Evolutionary conservation across 441 rosid species (phyloP).

Genomic region (Theobroma grandiflorum): DNA sequence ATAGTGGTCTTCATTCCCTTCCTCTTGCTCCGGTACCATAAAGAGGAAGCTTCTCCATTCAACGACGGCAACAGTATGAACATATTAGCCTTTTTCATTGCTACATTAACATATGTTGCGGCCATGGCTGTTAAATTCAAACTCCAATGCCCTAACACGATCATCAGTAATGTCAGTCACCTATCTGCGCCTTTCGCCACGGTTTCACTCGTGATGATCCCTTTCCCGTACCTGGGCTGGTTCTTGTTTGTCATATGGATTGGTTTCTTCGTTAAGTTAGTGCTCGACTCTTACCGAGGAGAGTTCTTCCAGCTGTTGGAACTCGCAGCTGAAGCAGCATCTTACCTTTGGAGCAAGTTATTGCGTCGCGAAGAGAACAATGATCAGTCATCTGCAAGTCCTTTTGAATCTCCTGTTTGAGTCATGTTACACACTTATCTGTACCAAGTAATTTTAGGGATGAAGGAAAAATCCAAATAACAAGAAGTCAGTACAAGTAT

Average conservation of each 20-base stretch:
- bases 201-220: background rate
- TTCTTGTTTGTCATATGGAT: background rate
- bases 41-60: background rate
- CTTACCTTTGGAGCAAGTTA: background rate
- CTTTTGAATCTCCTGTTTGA: background rate
- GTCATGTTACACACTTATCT: background rate
- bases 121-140: background rate
- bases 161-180: background rate
- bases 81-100: background rate
- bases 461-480: too few relatives aligned
- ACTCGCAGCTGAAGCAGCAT: background rate
- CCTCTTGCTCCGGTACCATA: background rate
- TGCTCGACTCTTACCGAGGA: background rate
- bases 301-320: background rate
- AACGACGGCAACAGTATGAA: background rate
- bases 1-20: background rate
- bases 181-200: background rate
- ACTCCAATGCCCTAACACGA: constrained; percentile 4
- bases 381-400: background rate
- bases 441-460: background rate
- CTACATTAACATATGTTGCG: constrained; percentile 7
- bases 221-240: background rate
- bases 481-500: too few relatives aligned
- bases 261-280: background rate
- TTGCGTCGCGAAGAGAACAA: background rate